These are phyloP conservation scores for Xylaria longipes DNA, from an alignment of 495 filamentous ascomycete genomes.

Conservation along the genomic window DNA sequence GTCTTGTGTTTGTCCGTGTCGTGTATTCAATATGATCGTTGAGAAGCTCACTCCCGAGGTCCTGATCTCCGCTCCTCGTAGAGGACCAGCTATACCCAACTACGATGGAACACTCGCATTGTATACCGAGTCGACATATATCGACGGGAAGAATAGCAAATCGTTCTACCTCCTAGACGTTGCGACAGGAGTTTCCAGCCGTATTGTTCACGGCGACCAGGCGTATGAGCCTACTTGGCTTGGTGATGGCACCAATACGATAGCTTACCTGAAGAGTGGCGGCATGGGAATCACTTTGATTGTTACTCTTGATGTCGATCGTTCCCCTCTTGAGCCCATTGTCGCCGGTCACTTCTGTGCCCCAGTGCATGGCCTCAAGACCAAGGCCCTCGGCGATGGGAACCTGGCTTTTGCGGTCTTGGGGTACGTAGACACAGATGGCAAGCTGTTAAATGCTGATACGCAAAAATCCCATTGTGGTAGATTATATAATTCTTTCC, in stretches of 20 bases:
- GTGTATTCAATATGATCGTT: slow-evolving; percentile 26
- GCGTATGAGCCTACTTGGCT: slow-evolving; percentile 36
- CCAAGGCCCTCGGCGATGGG: slow-evolving; percentile 31
- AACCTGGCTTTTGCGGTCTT: slow-evolving; percentile 33
- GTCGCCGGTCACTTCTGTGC: slow-evolving; percentile 29
- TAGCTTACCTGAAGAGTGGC: slow-evolving; percentile 31
- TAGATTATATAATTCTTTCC: slow-evolving; percentile 27
- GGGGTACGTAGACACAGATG: slow-evolving; percentile 28
- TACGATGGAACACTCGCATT: slow-evolving; percentile 36
- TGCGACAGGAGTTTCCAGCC: slow-evolving; percentile 24
- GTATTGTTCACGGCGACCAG: slow-evolving; percentile 30
- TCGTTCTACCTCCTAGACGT: slow-evolving; percentile 35
- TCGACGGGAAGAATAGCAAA: slow-evolving; percentile 30
- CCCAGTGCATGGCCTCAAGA: slow-evolving; percentile 29
- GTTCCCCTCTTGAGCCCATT: slow-evolving; percentile 15
- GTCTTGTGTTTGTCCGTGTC: neutral
- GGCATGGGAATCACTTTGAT: slow-evolving; percentile 34
- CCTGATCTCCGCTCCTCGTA: slow-evolving; percentile 29
- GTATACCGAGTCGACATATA: slow-evolving; percentile 35
- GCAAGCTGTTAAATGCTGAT: slow-evolving; percentile 26
- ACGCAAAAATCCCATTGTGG: slow-evolving; percentile 23
- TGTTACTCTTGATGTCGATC: slow-evolving; percentile 27
- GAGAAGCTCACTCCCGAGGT: slow-evolving; percentile 34
- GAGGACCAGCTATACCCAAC: slow-evolving; percentile 32
- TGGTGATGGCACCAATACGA: slow-evolving; percentile 25